These are phyloP conservation scores for Jamesozyma hellenica DNA, from an alignment of 805 yeast genomes.

Conservation along the genomic window DNA sequence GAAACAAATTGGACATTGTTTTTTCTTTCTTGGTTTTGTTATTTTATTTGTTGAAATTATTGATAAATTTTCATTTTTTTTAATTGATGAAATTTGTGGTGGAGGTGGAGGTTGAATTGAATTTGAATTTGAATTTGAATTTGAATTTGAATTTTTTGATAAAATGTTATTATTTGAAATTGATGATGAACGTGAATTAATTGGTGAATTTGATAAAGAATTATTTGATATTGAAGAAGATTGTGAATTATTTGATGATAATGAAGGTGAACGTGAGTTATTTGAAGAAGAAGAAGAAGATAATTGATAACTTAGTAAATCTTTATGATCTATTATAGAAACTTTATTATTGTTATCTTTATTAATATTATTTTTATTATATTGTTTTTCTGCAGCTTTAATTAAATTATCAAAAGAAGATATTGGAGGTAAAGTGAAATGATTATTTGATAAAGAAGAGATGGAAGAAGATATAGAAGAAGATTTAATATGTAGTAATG, in stretches of 20 bases:
- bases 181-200: no score
- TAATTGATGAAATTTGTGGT: neutral
- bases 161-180: no score
- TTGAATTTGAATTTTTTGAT: neutral
- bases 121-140: neutral
- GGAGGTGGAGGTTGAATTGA: neutral
- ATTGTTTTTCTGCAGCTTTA: constrained; percentile 22
- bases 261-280: neutral
- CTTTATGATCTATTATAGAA: no score
- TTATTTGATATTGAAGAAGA: no score
- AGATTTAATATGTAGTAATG: neutral
- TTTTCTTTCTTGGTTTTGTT: constrained; percentile 48
- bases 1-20: constrained; percentile 63
- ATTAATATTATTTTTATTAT: neutral
- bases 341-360: neutral
- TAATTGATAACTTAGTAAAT: constrained; percentile 3
- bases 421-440: constrained; percentile 20
- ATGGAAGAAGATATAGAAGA: neutral
- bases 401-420: constrained; percentile 25
- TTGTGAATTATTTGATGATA: neutral
- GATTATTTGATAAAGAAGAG: neutral
- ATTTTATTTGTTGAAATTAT: constrained; percentile 1
- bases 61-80: neutral
- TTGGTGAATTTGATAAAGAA: no score
- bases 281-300: neutral